Conservation (phyloP, 768 basidiomycete genomes). For the Phlegmacium glaucopus region DNA sequence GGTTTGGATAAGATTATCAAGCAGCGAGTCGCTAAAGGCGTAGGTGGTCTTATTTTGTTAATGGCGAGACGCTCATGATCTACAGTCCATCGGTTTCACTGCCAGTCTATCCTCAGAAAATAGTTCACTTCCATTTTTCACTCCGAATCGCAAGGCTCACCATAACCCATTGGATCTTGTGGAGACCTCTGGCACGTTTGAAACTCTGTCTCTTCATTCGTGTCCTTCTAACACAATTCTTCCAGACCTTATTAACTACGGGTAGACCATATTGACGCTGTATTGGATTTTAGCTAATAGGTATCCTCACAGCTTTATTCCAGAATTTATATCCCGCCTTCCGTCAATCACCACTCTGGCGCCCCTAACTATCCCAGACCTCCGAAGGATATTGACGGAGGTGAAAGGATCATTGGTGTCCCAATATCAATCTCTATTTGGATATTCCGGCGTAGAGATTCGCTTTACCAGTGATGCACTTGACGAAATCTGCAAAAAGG, state of each 20-base stretch:
- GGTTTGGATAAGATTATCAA: constrained; percentile 83
- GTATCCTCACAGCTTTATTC: constrained; percentile 64
- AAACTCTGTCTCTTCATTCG: background rate
- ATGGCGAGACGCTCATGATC: background rate
- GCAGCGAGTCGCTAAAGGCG: constrained; percentile 79
- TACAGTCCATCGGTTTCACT: constrained; percentile 84
- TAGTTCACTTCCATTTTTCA: constrained; percentile 65
- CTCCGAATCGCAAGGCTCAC: constrained; percentile 59
- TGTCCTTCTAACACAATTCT: background rate
- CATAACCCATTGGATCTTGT: constrained; percentile 61
- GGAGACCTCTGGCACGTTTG: constrained; percentile 58
- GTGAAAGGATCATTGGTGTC: constrained; percentile 89
- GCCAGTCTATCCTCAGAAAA: constrained; percentile 40
- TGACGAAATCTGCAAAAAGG: constrained; percentile 76
- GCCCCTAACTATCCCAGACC: constrained; percentile 74
- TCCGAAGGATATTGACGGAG: constrained; percentile 88
- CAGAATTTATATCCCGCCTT: constrained; percentile 92
- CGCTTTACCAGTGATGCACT: constrained; percentile 81
- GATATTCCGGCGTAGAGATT: constrained; percentile 81
- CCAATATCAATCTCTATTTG: constrained; percentile 84
- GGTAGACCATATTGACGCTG: constrained; percentile 36
- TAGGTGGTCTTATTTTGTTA: constrained; percentile 34
- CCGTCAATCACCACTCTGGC: constrained; percentile 86
- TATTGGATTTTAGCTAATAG: constrained; percentile 1
- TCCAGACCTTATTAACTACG: constrained; percentile 80